These are phyloP conservation scores for Cafeteria roenbergensis DNA, from an alignment of 108 stramenopile species.

Conservation along the genomic window DNA sequence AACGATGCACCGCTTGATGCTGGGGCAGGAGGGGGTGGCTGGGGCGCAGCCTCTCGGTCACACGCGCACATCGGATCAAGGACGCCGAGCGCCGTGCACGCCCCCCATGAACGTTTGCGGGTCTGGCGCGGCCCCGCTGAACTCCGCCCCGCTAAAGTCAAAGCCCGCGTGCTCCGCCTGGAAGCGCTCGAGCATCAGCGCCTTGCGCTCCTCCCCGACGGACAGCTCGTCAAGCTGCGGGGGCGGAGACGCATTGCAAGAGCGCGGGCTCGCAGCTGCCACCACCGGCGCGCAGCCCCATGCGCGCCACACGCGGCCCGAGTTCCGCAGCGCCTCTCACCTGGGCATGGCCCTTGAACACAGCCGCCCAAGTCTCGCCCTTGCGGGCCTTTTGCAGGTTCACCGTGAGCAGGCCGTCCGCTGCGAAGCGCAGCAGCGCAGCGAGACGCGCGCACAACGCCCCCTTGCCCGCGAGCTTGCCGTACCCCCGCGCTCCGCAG, in stretches of 20 bases:
- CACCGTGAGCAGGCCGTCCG: conserved; percentile 55
- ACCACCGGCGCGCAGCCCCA: conserved; percentile 8
- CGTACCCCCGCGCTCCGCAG: neutral
- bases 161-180: conserved; percentile 85
- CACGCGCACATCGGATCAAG: no score
- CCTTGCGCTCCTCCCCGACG: conserved; percentile 62
- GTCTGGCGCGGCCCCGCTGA: conserved; percentile 87
- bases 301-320: neutral
- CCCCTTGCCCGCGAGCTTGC: neutral
- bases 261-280: conserved; percentile 10
- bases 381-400: conserved; percentile 51
- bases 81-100: no score
- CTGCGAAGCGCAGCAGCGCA: conserved; percentile 28
- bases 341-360: conserved; percentile 10
- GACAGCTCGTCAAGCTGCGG: conserved; percentile 48
- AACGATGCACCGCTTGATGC: no score
- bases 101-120: conserved; percentile 90
- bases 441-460: neutral
- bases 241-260: neutral
- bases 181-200: conserved; percentile 81
- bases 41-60: no score
- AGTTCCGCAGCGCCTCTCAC: neutral
- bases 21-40: no score
- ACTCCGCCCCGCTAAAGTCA: conserved; percentile 85
- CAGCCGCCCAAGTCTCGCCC: conserved; percentile 50